A percentile compares a stretch with the other conserved stretches of the same genome.
Evolutionary conservation across 2,329 filamentous ascomycete genomes (phyloP).

Genomic region (Raffaelea arxii): DNA sequence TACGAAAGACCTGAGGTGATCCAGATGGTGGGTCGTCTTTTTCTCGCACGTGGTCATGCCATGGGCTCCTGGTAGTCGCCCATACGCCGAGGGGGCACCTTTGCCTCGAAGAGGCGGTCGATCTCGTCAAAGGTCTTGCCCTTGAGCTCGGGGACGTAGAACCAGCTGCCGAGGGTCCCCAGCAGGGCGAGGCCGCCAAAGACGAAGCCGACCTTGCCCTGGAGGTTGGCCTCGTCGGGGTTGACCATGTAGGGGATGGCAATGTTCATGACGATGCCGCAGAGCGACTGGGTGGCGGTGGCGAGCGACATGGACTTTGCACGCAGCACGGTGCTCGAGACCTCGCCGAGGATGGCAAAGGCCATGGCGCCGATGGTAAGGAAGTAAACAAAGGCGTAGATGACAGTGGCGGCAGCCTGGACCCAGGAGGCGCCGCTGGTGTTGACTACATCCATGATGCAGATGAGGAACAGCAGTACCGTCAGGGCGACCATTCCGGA

Average conservation of each 20-base stretch:
- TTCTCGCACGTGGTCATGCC: too few relatives aligned
- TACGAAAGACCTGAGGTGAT: too few relatives aligned
- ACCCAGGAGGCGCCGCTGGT: conserved; percentile 23
- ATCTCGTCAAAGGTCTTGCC: background rate
- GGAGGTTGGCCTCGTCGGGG: conserved; percentile 10
- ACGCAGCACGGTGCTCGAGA: conserved; percentile 23
- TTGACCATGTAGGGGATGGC: conserved; percentile 30
- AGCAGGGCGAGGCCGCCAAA: conserved; percentile 5
- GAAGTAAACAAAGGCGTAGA: conserved; percentile 29
- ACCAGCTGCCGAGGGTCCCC: conserved; percentile 15
- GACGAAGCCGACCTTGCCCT: conserved; percentile 13
- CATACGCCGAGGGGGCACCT: conserved; percentile 25
- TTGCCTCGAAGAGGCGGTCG: conserved; percentile 20
- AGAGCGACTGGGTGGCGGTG: conserved; percentile 26
- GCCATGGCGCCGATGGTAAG: conserved; percentile 28
- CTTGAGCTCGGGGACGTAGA: background rate
- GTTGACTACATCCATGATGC: conserved; percentile 27
- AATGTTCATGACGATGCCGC: conserved; percentile 28
- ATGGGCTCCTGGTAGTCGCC: too few relatives aligned
- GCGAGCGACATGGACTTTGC: conserved; percentile 28
- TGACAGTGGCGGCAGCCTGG: conserved; percentile 24
- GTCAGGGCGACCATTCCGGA: conserved; percentile 21
- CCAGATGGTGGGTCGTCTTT: too few relatives aligned
- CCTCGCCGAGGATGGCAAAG: conserved; percentile 30
- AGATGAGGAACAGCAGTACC: conserved; percentile 24